A percentile compares a stretch with the other conserved stretches of the same genome.
phyloP scores from a whole-genome alignment of 2,329 filamentous ascomycete species.

The Stromatinia cepivora region DNA sequence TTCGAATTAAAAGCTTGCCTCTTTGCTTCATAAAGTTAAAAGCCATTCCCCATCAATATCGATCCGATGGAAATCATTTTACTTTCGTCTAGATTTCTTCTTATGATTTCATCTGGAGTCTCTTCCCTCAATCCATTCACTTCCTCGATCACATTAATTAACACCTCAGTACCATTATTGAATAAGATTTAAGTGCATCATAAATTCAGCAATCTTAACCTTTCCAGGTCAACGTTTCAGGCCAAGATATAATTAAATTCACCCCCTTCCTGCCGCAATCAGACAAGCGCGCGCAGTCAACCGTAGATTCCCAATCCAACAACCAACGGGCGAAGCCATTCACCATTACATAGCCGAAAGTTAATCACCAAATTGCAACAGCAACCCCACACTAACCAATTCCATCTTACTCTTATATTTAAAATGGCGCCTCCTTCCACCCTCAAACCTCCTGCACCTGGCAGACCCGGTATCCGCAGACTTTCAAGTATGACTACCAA shows the following conservation, averaged over 20 bases:
- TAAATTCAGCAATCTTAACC: neutral
- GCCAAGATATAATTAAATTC: neutral
- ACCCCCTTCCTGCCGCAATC: neutral
- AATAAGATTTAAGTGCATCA: conserved; percentile 8
- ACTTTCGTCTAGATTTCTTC: conserved; percentile 1
- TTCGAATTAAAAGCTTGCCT: neutral
- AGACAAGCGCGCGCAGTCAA: conserved; percentile 16
- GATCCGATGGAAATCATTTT: neutral
- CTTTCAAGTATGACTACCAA: conserved; percentile 42
- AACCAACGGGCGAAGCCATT: conserved; percentile 16
- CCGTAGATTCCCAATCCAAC: neutral
- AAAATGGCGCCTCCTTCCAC: conserved; percentile 21
- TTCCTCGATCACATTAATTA: neutral
- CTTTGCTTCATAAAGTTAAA: conserved; percentile 11
- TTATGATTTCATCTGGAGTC: neutral
- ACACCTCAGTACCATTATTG: neutral
- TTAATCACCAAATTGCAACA: neutral
- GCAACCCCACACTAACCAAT: neutral
- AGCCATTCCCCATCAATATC: neutral
- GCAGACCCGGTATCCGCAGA: conserved; percentile 36
- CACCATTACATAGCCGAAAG: neutral
- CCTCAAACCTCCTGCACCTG: conserved; percentile 23
- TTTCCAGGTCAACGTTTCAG: conserved; percentile 8
- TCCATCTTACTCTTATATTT: neutral
- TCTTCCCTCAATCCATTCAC: neutral